These are phyloP conservation scores for Tremella fuciformis DNA, from an alignment of 768 basidiomycete species.

Conservation along the genomic window DNA sequence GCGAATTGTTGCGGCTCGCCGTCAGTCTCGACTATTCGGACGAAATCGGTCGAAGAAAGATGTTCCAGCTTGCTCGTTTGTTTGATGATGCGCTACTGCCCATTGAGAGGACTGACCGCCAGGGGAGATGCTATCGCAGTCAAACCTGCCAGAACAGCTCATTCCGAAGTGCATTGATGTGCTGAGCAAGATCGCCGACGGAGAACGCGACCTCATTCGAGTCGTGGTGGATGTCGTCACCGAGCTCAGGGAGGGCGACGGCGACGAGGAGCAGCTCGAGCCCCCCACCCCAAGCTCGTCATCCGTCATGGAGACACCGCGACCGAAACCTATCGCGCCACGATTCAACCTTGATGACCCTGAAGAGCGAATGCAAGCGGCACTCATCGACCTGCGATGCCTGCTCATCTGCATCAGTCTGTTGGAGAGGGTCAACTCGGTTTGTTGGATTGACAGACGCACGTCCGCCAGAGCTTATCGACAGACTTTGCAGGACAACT, in stretches of 20 bases:
- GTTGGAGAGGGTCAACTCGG: slow-evolving; percentile 80
- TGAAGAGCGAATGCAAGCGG: slow-evolving; percentile 62
- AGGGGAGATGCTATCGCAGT: slow-evolving; percentile 79
- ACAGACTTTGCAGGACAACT: slow-evolving; percentile 61
- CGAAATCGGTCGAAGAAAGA: slow-evolving; percentile 82
- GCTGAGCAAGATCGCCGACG: slow-evolving; percentile 65
- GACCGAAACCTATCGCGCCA: slow-evolving; percentile 13
- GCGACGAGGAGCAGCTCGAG: slow-evolving; percentile 33
- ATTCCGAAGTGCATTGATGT: slow-evolving; percentile 79
- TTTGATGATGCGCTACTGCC: slow-evolving; percentile 27
- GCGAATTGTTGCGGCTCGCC: slow-evolving; percentile 75
- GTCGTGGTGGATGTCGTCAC: slow-evolving; percentile 84
- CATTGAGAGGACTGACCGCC: background rate
- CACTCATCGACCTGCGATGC: slow-evolving; percentile 70
- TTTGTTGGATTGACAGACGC: slow-evolving; percentile 52
- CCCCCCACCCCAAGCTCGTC: slow-evolving; percentile 46
- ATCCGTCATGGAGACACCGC: slow-evolving; percentile 49
- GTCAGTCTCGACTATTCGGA: slow-evolving; percentile 83
- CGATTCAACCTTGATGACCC: slow-evolving; percentile 51
- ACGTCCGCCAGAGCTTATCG: background rate
- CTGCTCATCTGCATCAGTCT: slow-evolving; percentile 73
- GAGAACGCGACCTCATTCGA: slow-evolving; percentile 79
- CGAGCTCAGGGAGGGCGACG: slow-evolving; percentile 63
- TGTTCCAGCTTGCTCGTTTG: slow-evolving; percentile 80
- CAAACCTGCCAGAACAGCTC: slow-evolving; percentile 66